Conservation (phyloP, 805 yeast genomes). For the Groenewaldozyma salmanticensis region DNA sequence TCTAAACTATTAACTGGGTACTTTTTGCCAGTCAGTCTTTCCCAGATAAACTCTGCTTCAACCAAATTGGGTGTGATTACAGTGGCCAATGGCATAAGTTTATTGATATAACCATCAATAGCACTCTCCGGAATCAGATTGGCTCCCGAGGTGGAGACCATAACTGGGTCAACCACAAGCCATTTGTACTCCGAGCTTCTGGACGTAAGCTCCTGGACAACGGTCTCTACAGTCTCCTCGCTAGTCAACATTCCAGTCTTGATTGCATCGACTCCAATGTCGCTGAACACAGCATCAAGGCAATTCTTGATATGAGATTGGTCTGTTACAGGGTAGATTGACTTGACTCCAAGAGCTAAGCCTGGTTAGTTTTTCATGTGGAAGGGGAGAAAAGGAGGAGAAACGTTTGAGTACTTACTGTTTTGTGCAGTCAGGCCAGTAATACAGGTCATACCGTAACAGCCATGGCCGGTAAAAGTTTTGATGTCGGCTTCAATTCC, state of each 20-base stretch:
- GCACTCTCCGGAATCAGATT: constrained; percentile 41
- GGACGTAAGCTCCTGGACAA: constrained; percentile 30
- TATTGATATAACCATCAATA: constrained; percentile 34
- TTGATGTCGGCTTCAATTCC: constrained; percentile 86
- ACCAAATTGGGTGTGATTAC: constrained; percentile 66
- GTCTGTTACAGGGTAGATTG: constrained; percentile 33
- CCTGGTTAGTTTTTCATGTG: neutral
- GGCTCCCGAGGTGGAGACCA: constrained; percentile 74
- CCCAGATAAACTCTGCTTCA: constrained; percentile 45
- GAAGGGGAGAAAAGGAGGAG: neutral
- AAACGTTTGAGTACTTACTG: constrained; percentile 35
- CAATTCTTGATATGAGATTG: constrained; percentile 37
- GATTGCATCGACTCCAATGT: constrained; percentile 53
- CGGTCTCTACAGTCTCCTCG: constrained; percentile 39
- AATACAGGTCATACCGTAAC: constrained; percentile 68
- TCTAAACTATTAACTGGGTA: constrained; percentile 21
- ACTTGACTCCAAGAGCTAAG: constrained; percentile 32
- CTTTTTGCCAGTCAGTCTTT: constrained; percentile 8
- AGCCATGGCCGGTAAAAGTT: constrained; percentile 63
- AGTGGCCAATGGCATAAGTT: constrained; percentile 42
- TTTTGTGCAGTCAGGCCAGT: constrained; percentile 79
- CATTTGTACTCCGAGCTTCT: constrained; percentile 24
- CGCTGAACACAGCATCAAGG: constrained; percentile 46
- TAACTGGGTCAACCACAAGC: constrained; percentile 72
- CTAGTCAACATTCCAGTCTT: constrained; percentile 72